phyloP scores from a whole-genome alignment of 345 rosid genomes.

The Schrenkiella parvula region DNA sequence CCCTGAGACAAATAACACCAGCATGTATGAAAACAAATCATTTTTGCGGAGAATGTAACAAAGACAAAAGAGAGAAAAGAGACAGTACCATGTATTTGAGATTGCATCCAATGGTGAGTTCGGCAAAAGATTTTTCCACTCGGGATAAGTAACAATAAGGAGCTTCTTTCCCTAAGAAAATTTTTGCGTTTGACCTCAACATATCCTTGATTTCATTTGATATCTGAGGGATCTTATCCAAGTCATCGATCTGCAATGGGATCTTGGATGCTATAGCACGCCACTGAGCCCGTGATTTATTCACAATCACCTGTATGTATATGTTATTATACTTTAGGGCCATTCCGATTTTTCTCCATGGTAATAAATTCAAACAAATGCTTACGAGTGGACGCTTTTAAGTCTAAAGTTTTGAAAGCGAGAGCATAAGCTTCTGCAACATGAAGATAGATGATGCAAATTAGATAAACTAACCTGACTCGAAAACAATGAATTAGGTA shows the following conservation, averaged over 20 bases:
- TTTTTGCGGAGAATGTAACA: background rate
- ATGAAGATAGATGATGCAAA: background rate
- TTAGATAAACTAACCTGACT: conserved; percentile 61
- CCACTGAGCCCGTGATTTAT: conserved; percentile 85
- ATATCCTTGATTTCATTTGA: conserved; percentile 65
- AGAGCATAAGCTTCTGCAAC: background rate
- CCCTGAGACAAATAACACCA: conserved; percentile 36
- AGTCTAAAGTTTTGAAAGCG: background rate
- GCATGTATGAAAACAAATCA: background rate
- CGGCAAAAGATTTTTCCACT: conserved; percentile 65
- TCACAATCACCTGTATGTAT: conserved; percentile 71
- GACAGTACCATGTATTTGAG: conserved; percentile 62
- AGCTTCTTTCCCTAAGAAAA: conserved; percentile 74
- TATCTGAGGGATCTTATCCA: conserved; percentile 68
- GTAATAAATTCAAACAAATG: background rate
- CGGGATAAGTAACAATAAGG: conserved; percentile 82
- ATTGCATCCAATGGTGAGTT: conserved; percentile 83
- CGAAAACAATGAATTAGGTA: conserved; percentile 92
- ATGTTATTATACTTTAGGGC: background rate
- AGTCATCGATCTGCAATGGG: conserved; percentile 61
- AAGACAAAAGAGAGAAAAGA: background rate
- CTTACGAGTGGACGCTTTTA: background rate
- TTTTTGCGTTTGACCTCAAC: conserved; percentile 56
- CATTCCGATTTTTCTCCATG: background rate
- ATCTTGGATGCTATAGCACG: conserved; percentile 59